Evolutionary conservation across 495 filamentous ascomycete species (phyloP).

Genomic region (Immersiella caudata): DNA sequence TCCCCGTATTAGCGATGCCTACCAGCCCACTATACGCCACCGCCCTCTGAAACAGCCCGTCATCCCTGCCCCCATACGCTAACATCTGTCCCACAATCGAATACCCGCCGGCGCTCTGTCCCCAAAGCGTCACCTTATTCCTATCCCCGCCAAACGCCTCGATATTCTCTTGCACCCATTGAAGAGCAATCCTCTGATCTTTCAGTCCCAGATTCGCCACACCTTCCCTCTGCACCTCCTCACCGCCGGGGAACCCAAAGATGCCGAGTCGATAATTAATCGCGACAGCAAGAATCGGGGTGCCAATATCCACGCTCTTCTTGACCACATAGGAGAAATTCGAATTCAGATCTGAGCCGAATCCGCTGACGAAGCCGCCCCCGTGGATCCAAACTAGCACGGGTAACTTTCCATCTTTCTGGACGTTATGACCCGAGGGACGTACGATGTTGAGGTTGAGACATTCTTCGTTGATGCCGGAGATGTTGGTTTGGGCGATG

Average conservation of each 20-base stretch:
- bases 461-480: conserved; percentile 47
- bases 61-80: conserved; percentile 38
- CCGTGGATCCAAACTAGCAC: conserved; percentile 64
- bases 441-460: conserved; percentile 41
- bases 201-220: conserved; percentile 46
- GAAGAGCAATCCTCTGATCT: conserved; percentile 47
- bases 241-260: conserved; percentile 15
- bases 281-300: conserved; percentile 48
- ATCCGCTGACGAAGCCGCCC: conserved; percentile 58
- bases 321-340: conserved; percentile 49
- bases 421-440: conserved; percentile 18
- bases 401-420: conserved; percentile 17
- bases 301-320: conserved; percentile 36
- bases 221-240: conserved; percentile 11
- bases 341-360: conserved; percentile 52
- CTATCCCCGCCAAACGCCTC: conserved; percentile 54
- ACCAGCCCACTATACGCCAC: not conserved
- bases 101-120: conserved; percentile 55
- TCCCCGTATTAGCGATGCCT: conserved; percentile 1
- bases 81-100: conserved; percentile 56
- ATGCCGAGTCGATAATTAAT: conserved; percentile 18
- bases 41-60: conserved; percentile 7
- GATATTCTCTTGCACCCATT: conserved; percentile 61
- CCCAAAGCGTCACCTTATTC: conserved; percentile 45
- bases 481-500: conserved; percentile 33